Base-by-base conservation (phyloP, 139 green algal genomes). In the Coccomyxa sp. region DNA sequence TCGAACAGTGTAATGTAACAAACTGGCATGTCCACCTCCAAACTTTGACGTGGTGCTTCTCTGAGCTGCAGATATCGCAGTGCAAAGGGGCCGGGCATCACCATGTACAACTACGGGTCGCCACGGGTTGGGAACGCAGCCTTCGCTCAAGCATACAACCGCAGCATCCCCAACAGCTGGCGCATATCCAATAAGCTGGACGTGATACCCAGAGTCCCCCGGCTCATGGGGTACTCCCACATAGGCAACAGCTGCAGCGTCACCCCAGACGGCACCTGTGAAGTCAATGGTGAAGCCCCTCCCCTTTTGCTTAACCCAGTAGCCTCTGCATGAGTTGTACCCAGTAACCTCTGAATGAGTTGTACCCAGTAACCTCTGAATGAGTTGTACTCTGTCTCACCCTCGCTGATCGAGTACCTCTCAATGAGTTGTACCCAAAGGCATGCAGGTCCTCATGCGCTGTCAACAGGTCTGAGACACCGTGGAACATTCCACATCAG, bases 141-240 rank as follows among this genome's bases (percentile, higher is more conserved):
- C 3, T 81, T 78, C 24, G 79, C 58, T 14, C 27, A 33, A 16
- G 78, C 74, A 35, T 97, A 89, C 79, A 85, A 95, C 73, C 8
- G 16, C 7, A n/a, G 84, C 24, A 83, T 97, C 31, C 81, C 78
- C 9, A 75, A 89, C 77, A 84, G 79, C 35, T 97, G 89, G 88
- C 86, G 92, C 29, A 74, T 97, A 3, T 87, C 89, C 37, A 97
- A 94, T 78, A 72, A 39, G 7, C 82, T 83, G 38, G 92, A 97
- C 83, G 84, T 92, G 35, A 83, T 96, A 0, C 76, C 83, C 39
- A 79, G 82, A 14, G 83, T 97, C 2, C 92, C 92, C 6, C 82
- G 90, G 29, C 81, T 96, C 33, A 81, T 93, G 83, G 91, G 91
- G 39, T 96, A 96, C 81, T 82, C 78, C 41, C 92, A 96, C 68